These are phyloP conservation scores for Entomortierella chlamydospora DNA, from an alignment of 192 early-diverging fungal species.

Conservation along the genomic window DNA sequence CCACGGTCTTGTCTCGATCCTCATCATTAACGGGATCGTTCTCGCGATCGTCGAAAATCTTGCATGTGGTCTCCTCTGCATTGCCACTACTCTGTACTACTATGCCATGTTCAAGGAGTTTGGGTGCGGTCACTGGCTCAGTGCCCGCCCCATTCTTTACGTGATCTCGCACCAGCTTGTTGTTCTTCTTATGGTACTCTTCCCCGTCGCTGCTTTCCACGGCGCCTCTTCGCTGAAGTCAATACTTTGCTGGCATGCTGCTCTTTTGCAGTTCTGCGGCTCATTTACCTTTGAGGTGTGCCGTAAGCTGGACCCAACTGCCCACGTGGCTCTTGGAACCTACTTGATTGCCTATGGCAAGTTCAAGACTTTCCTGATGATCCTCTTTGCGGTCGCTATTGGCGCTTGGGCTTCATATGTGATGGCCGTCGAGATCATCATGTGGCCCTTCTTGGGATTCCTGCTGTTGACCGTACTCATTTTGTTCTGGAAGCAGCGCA, in stretches of 20 bases:
- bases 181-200: constrained; percentile 47
- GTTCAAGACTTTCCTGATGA: constrained; percentile 46
- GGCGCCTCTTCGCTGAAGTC: constrained; percentile 35
- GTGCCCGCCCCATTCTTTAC: constrained; percentile 51
- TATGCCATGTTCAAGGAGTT: constrained; percentile 55
- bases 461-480: constrained; percentile 33
- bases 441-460: constrained; percentile 55
- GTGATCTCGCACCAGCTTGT: constrained; percentile 48
- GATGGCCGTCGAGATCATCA: constrained; percentile 50
- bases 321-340: constrained; percentile 38
- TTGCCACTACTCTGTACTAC: constrained; percentile 51
- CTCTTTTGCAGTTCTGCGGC: constrained; percentile 42
- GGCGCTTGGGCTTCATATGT: constrained; percentile 50
- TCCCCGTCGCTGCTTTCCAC: constrained; percentile 44
- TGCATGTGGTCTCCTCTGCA: constrained; percentile 48
- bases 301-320: constrained; percentile 50
- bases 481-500: constrained; percentile 33
- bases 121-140: constrained; percentile 53
- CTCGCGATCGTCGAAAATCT: constrained; percentile 44
- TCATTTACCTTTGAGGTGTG: constrained; percentile 53
- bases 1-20: constrained; percentile 30
- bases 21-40: constrained; percentile 38
- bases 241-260: constrained; percentile 43
- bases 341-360: constrained; percentile 49
- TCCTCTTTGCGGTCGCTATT: constrained; percentile 33